phyloP scores from a whole-genome alignment of 2,329 filamentous ascomycete genomes.

The Colletotrichum sansevieriae region DNA sequence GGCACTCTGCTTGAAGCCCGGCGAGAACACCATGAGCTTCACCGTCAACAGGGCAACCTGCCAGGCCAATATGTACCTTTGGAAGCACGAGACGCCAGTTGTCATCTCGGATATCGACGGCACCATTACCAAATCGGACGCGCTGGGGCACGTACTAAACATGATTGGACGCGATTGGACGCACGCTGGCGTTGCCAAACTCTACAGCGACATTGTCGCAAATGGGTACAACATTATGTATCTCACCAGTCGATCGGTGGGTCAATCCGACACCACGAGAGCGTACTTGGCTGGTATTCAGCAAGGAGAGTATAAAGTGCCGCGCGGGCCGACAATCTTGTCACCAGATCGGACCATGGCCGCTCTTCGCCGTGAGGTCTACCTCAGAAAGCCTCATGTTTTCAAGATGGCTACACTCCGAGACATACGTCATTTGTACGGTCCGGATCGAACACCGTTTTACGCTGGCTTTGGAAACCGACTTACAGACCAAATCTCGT shows the following conservation, averaged over 20 bases:
- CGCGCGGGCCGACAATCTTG: slow-evolving; percentile 92
- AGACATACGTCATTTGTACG: slow-evolving; percentile 92
- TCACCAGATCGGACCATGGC: slow-evolving; percentile 96
- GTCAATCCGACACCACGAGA: slow-evolving; percentile 90
- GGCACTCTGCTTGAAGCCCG: slow-evolving; percentile 82
- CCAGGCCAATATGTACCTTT: slow-evolving; percentile 91
- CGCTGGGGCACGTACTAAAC: slow-evolving; percentile 92
- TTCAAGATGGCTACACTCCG: slow-evolving; percentile 99
- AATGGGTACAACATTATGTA: slow-evolving; percentile 99
- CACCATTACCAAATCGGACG: slow-evolving; percentile 98
- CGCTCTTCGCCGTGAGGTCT: slow-evolving; percentile 90
- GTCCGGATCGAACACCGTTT: slow-evolving; percentile 82
- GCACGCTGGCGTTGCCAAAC: slow-evolving; percentile 93
- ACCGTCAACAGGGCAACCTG: slow-evolving; percentile 96
- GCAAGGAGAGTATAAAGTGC: slow-evolving; percentile 88
- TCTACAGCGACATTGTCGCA: slow-evolving; percentile 93
- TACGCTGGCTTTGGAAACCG: slow-evolving; percentile 98
- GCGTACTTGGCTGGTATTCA: slow-evolving; percentile 90
- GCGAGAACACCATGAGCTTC: slow-evolving; percentile 95
- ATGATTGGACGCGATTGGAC: slow-evolving; percentile 99
- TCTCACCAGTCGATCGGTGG: slow-evolving; percentile 92
- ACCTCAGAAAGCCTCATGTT: slow-evolving; percentile 94
- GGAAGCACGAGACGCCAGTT: slow-evolving; percentile 91
- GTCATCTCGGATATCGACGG: slow-evolving; percentile 99
- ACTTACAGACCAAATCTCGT: slow-evolving; percentile 94